Percentiles rank a stretch among this genome's conserved stretches.
Evolutionary conservation across 768 basidiomycete species (phyloP).

Genomic region (Mycena galericulata): DNA sequence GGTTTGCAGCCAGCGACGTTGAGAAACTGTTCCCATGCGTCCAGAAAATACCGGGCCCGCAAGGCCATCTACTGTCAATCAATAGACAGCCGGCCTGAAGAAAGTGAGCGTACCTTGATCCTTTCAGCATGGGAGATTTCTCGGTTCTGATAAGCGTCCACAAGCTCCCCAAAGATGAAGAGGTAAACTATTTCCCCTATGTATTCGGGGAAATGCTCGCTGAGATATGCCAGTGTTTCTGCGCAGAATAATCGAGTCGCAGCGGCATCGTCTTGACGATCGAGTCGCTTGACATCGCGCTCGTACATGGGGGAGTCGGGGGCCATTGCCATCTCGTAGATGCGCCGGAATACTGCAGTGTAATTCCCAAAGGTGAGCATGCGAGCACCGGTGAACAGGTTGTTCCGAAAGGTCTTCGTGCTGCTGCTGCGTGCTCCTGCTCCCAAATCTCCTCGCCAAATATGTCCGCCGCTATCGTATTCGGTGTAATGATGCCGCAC

Average conservation of each 20-base stretch:
- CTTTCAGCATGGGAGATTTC: slow-evolving; percentile 39
- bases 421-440: slow-evolving; percentile 3
- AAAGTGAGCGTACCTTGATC: no score
- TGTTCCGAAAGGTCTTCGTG: slow-evolving; percentile 45
- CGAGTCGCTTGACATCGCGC: slow-evolving; percentile 51
- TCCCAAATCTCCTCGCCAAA: background rate
- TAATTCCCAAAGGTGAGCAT: slow-evolving; percentile 41
- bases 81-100: no score
- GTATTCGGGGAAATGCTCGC: slow-evolving; percentile 39
- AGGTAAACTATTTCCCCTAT: background rate
- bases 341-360: slow-evolving; percentile 35
- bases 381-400: slow-evolving; percentile 46
- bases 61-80: no score
- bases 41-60: slow-evolving; percentile 45
- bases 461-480: background rate
- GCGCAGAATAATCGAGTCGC: slow-evolving; percentile 54
- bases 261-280: slow-evolving; percentile 59
- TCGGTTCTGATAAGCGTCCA: slow-evolving; percentile 54
- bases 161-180: slow-evolving; percentile 53
- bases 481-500: background rate
- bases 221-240: slow-evolving; percentile 38
- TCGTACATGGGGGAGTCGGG: slow-evolving; percentile 35
- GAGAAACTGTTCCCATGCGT: slow-evolving; percentile 43
- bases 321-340: slow-evolving; percentile 35
- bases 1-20: slow-evolving; percentile 32